Percentiles rank a stretch among this genome's conserved stretches.
Evolutionary conservation across 441 rosid species (phyloP).

Genomic region (Lepidium campestre): DNA sequence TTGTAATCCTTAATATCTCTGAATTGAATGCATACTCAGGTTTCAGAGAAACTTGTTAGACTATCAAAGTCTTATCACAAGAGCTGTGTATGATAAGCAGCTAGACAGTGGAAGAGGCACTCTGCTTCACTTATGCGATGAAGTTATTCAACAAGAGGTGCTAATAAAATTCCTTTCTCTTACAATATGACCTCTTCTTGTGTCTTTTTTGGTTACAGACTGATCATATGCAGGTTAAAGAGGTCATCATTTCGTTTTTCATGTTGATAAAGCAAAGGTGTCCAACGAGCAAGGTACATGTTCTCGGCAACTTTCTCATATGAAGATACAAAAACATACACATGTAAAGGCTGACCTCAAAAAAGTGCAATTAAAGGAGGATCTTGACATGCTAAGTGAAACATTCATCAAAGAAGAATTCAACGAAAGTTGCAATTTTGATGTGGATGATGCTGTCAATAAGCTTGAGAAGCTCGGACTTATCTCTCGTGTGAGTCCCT

Average conservation of each 20-base stretch:
- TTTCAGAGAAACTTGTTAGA: conserved; percentile 46
- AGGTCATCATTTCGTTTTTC: conserved; percentile 47
- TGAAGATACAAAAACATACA: not conserved
- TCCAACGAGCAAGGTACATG: conserved; percentile 22
- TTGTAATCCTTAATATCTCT: not conserved
- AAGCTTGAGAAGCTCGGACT: conserved; percentile 55
- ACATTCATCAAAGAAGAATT: conserved; percentile 40
- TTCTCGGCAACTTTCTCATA: not conserved
- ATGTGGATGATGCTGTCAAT: conserved; percentile 51
- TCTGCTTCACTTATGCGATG: conserved; percentile 80
- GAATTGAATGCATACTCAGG: conserved; percentile 14
- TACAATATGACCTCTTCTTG: not conserved
- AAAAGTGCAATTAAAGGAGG: conserved; percentile 9
- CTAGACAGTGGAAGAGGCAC: conserved; percentile 81
- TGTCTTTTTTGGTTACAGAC: not conserved
- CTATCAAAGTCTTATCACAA: conserved; percentile 52
- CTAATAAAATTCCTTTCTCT: not conserved
- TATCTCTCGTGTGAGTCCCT: conserved; percentile 42
- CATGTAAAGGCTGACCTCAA: not conserved
- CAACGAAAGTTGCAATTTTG: conserved; percentile 46
- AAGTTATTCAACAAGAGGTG: conserved; percentile 81
- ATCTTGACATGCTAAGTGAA: conserved; percentile 47
- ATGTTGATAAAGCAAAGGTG: conserved; percentile 43
- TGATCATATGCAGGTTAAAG: conserved; percentile 40
- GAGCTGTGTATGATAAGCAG: conserved; percentile 65